Conservation (phyloP, 2,329 filamentous ascomycete species). For the Ophidiomyces ophidiicola region DNA sequence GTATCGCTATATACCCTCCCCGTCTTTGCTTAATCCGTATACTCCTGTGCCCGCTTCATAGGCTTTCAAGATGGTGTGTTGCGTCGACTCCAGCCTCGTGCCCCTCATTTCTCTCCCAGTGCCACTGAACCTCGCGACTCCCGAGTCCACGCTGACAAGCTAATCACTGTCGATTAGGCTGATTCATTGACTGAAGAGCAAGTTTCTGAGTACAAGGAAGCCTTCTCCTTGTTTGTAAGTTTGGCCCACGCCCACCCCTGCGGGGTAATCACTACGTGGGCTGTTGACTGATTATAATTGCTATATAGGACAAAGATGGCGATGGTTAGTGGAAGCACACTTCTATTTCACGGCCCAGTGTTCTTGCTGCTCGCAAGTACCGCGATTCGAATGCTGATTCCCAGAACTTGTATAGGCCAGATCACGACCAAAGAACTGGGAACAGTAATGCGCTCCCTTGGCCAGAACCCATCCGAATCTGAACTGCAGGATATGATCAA, state of each 20-base stretch:
- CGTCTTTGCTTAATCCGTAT: too few species aligned
- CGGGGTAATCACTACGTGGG: not conserved
- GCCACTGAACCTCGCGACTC: too few species aligned
- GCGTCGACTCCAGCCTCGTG: not conserved
- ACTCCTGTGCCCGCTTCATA: too few species aligned
- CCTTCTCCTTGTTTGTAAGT: slow-evolving; percentile 99
- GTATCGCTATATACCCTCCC: too few species aligned
- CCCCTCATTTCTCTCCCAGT: slow-evolving; percentile 3
- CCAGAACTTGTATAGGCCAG: slow-evolving; percentile 50
- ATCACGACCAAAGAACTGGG: slow-evolving; percentile 86
- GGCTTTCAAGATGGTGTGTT: slow-evolving; percentile 10
- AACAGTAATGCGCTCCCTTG: slow-evolving; percentile 80
- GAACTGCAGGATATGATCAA: slow-evolving; percentile 92
- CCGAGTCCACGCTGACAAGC: slow-evolving; percentile 1
- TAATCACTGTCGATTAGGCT: slow-evolving; percentile 51
- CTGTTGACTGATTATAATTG: slow-evolving; percentile 12
- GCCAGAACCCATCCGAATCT: slow-evolving; percentile 80
- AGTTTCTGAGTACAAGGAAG: slow-evolving; percentile 99
- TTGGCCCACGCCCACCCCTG: slow-evolving; percentile 5
- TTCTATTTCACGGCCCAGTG: slow-evolving; percentile 4
- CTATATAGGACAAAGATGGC: slow-evolving; percentile 69
- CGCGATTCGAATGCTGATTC: slow-evolving; percentile 1
- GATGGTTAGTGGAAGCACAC: slow-evolving; percentile 88
- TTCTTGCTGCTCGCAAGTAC: not conserved
- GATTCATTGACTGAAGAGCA: slow-evolving; percentile 99